A percentile compares a stretch with the other conserved stretches of the same genome.
Evolutionary conservation across 2,329 filamentous ascomycete genomes (phyloP).

Genomic region (Ceratocystiopsis brevicomis): DNA sequence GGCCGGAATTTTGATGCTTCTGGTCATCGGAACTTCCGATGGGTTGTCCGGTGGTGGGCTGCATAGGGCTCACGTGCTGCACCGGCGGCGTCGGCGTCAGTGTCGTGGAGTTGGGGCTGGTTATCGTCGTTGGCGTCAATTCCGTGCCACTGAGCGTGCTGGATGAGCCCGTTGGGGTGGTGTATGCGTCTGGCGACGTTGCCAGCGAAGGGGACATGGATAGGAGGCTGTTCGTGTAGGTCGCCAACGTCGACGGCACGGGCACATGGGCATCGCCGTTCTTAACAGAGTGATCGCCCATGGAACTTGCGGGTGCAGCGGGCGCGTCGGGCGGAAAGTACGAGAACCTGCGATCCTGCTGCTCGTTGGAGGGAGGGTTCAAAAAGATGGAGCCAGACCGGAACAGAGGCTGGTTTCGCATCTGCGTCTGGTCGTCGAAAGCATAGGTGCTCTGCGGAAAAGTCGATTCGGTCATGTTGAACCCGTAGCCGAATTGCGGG

Average conservation of each 20-base stretch:
- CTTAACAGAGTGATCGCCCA: slow-evolving; percentile 5
- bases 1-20: too few relatives aligned
- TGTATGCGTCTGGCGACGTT: slow-evolving; percentile 26
- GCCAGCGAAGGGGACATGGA: slow-evolving; percentile 16
- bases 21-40: neutral
- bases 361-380: slow-evolving; percentile 34
- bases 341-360: slow-evolving; percentile 38
- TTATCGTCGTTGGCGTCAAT: slow-evolving; percentile 8
- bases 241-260: slow-evolving; percentile 9
- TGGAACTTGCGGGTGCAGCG: slow-evolving; percentile 5
- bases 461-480: slow-evolving; percentile 19
- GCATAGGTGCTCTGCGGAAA: too few relatives aligned
- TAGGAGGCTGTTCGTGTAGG: neutral
- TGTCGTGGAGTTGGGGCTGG: slow-evolving; percentile 10
- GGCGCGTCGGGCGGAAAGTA: slow-evolving; percentile 38
- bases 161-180: slow-evolving; percentile 3
- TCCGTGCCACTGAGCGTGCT: too few relatives aligned
- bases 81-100: slow-evolving; percentile 20
- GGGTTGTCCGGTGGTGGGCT: slow-evolving; percentile 5
- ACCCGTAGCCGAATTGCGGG: slow-evolving; percentile 39
- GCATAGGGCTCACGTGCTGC: slow-evolving; percentile 13
- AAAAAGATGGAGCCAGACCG: slow-evolving; percentile 49
- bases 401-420: slow-evolving; percentile 26
- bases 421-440: slow-evolving; percentile 7
- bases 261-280: slow-evolving; percentile 20